A percentile compares a stretch with the other conserved stretches of the same genome.
phyloP scores from a whole-genome alignment of 495 filamentous ascomycete genomes.

The Penicillium flavigenum region DNA sequence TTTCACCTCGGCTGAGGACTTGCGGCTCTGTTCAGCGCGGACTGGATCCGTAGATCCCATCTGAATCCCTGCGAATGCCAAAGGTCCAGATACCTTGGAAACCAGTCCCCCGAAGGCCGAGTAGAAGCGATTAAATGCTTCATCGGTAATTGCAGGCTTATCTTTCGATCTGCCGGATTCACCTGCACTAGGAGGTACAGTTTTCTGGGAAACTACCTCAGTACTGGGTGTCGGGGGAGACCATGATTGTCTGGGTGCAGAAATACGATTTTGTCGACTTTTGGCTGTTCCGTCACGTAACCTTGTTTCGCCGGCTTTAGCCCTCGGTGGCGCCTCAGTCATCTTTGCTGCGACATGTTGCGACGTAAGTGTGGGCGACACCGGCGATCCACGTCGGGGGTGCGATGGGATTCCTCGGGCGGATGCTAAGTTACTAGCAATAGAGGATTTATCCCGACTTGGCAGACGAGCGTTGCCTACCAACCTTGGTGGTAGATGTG shows the following conservation, averaged over 20 bases:
- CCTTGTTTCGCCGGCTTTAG: constrained; percentile 39
- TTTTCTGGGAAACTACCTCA: constrained; percentile 39
- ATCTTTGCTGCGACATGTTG: constrained; percentile 75
- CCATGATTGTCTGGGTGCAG: constrained; percentile 36
- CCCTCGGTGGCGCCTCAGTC: constrained; percentile 54
- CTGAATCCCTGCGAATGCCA: constrained; percentile 90
- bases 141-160: constrained; percentile 52
- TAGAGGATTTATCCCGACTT: constrained; percentile 74
- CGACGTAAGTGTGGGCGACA: constrained; percentile 67
- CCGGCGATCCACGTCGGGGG: constrained; percentile 57
- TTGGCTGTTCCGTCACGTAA: constrained; percentile 31
- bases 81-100: constrained; percentile 77
- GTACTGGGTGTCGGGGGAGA: constrained; percentile 37
- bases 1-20: constrained; percentile 40
- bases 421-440: constrained; percentile 87
- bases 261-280: constrained; percentile 26
- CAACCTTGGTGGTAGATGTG: constrained; percentile 37
- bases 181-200: constrained; percentile 27
- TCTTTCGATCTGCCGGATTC: constrained; percentile 17
- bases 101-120: constrained; percentile 81
- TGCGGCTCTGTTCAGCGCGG: constrained; percentile 42
- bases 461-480: constrained; percentile 49
- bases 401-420: constrained; percentile 81
- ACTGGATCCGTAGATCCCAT: constrained; percentile 56
- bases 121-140: constrained; percentile 86